These are phyloP conservation scores for Kandelia obovata DNA, from an alignment of 345 rosid species.

Conservation along the genomic window DNA sequence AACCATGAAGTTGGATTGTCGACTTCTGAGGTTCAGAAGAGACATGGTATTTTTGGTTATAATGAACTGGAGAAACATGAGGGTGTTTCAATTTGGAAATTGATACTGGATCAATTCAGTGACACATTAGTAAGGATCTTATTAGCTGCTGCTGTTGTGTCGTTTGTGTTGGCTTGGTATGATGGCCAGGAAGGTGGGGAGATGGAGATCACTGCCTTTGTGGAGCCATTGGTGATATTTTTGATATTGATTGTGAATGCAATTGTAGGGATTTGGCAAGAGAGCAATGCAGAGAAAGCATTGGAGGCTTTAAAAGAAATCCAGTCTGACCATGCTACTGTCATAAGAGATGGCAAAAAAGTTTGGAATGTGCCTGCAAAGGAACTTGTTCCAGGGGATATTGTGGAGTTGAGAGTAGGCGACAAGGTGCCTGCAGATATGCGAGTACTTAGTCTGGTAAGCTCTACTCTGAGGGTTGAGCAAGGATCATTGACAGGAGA, in stretches of 20 bases:
- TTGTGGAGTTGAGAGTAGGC: constrained; percentile 83
- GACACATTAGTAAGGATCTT: constrained; percentile 87
- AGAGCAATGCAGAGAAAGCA: constrained; percentile 89
- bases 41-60: constrained; percentile 50
- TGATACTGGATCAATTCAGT: constrained; percentile 75
- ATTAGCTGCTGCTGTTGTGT: constrained; percentile 66
- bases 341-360: constrained; percentile 58
- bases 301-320: constrained; percentile 91
- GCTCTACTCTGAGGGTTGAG: constrained; percentile 79
- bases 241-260: constrained; percentile 90
- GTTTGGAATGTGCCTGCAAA: constrained; percentile 53
- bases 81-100: constrained; percentile 51
- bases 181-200: constrained; percentile 94
- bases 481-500: constrained; percentile 95
- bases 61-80: constrained; percentile 87
- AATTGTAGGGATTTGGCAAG: constrained; percentile 90
- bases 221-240: constrained; percentile 91
- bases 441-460: constrained; percentile 61
- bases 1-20: constrained; percentile 45
- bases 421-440: constrained; percentile 94
- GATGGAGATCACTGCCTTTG: constrained; percentile 83
- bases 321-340: constrained; percentile 75
- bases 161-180: constrained; percentile 71
- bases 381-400: constrained; percentile 91
- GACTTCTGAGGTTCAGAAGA: constrained; percentile 48